Evolutionary conservation across 495 filamentous ascomycete species (phyloP).

Genomic region (Acidiella bohemica): DNA sequence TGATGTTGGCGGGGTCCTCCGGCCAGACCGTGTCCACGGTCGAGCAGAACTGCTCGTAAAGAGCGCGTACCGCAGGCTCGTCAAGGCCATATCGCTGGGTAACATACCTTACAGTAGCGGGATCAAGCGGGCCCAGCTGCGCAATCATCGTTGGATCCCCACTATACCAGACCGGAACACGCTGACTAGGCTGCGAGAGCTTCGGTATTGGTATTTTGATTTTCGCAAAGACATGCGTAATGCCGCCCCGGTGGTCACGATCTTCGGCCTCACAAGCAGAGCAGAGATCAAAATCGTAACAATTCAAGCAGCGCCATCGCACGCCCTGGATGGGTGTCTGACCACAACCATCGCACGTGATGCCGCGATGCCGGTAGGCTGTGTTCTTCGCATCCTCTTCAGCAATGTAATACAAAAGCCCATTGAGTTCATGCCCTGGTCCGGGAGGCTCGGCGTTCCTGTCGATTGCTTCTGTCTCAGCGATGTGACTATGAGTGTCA

Average conservation of each 20-base stretch:
- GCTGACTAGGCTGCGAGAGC: slow-evolving; percentile 50
- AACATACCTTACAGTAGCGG: slow-evolving; percentile 48
- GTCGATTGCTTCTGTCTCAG: too few species aligned
- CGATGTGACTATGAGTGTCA: too few species aligned
- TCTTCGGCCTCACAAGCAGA: slow-evolving; percentile 65
- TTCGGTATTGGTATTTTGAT: slow-evolving; percentile 61
- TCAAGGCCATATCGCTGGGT: slow-evolving; percentile 64
- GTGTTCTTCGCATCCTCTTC: slow-evolving; percentile 63
- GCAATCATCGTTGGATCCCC: slow-evolving; percentile 62
- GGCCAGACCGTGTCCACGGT: slow-evolving; percentile 75
- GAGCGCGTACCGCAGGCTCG: slow-evolving; percentile 69
- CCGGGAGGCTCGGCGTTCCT: too few species aligned
- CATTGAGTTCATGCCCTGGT: too few species aligned
- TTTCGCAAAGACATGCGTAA: slow-evolving; percentile 96
- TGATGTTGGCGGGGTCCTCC: slow-evolving; percentile 63
- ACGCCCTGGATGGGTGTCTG: slow-evolving; percentile 2
- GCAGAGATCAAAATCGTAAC: slow-evolving; percentile 64
- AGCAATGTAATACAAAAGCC: slow-evolving; percentile 34
- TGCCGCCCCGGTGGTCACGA: slow-evolving; percentile 61
- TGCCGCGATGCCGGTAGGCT: slow-evolving; percentile 87
- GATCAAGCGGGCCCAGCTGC: slow-evolving; percentile 50
- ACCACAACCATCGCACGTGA: slow-evolving; percentile 58
- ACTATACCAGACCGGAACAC: slow-evolving; percentile 75
- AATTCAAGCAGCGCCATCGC: slow-evolving; percentile 23
- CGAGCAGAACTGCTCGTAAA: slow-evolving; percentile 93